phyloP scores from a whole-genome alignment of 1,139 yeast genomes.

The Saccharomyces pastorianus region DNA sequence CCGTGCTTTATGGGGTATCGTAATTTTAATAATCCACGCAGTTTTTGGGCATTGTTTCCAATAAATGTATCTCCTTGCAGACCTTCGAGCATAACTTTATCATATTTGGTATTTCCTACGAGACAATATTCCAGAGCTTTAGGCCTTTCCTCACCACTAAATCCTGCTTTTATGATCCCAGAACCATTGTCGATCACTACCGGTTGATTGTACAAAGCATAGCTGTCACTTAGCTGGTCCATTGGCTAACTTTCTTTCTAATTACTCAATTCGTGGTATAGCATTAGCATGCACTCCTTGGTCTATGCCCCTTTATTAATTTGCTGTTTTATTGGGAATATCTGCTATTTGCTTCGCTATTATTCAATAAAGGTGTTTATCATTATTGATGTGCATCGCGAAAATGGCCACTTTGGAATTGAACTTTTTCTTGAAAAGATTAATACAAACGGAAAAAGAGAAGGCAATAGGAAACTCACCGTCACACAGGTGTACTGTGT shows the following conservation, averaged over 20 bases:
- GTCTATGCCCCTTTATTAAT: neutral
- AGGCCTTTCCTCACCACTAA: constrained; percentile 88
- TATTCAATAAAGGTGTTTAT: neutral
- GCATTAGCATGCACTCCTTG: neutral
- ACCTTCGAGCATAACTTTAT: constrained; percentile 79
- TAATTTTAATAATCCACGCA: constrained; percentile 65
- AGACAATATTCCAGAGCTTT: constrained; percentile 42
- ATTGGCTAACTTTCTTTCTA: neutral
- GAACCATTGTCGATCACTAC: constrained; percentile 93
- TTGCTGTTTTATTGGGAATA: neutral
- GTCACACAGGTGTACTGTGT: neutral
- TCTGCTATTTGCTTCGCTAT: neutral
- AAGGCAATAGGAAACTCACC: neutral
- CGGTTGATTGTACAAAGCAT: constrained; percentile 60
- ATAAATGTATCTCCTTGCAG: constrained; percentile 55
- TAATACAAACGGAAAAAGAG: neutral
- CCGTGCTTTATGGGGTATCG: constrained; percentile 77
- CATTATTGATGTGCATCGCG: neutral
- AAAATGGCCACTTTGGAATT: neutral
- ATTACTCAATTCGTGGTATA: neutral
- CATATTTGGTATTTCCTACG: constrained; percentile 77
- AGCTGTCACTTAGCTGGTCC: neutral
- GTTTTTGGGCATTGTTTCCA: constrained; percentile 65
- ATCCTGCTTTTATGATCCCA: constrained; percentile 79
- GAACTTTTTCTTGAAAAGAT: neutral